These are phyloP conservation scores for Kalanchoe fedtschenkoi DNA, from an alignment of 164 flowering plant genomes.

Conservation along the genomic window DNA sequence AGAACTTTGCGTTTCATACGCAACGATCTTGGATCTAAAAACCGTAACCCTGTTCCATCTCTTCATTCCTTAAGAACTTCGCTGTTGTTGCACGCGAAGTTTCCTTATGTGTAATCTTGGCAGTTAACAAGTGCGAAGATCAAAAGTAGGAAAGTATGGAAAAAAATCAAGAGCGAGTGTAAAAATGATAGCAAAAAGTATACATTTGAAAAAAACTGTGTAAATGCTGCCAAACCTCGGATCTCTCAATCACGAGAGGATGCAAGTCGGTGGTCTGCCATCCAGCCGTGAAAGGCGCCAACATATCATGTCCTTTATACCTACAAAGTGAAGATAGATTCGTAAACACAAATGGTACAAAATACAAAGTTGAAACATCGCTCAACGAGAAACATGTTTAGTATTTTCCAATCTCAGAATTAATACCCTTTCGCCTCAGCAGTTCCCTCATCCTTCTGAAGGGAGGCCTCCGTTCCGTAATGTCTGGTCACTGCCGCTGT, in stretches of 20 bases:
- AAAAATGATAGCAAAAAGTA: too few relatives aligned
- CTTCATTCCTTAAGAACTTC: too few relatives aligned
- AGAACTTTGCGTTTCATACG: too few relatives aligned
- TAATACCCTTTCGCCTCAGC: not conserved
- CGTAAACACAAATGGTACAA: not conserved
- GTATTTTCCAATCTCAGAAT: not conserved
- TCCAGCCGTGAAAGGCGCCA: conserved; percentile 98
- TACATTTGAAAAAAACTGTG: too few relatives aligned
- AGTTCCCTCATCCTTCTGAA: not conserved
- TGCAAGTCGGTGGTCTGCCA: conserved; percentile 64
- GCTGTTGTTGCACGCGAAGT: too few relatives aligned
- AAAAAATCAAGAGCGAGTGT: too few relatives aligned
- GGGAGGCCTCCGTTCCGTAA: not conserved
- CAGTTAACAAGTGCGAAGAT: too few relatives aligned
- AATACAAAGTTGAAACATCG: too few relatives aligned
- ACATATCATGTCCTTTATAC: conserved; percentile 88
- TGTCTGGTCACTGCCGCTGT: not conserved
- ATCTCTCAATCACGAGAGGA: conserved; percentile 76
- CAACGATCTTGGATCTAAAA: too few relatives aligned
- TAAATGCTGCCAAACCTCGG: conserved; percentile 46
- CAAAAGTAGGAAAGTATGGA: too few relatives aligned
- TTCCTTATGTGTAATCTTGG: too few relatives aligned
- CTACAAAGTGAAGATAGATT: conserved; percentile 19
- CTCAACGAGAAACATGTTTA: not conserved
- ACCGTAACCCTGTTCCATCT: too few relatives aligned